Conservation (phyloP, 169 alveolate species). For the Plasmodium inui region DNA sequence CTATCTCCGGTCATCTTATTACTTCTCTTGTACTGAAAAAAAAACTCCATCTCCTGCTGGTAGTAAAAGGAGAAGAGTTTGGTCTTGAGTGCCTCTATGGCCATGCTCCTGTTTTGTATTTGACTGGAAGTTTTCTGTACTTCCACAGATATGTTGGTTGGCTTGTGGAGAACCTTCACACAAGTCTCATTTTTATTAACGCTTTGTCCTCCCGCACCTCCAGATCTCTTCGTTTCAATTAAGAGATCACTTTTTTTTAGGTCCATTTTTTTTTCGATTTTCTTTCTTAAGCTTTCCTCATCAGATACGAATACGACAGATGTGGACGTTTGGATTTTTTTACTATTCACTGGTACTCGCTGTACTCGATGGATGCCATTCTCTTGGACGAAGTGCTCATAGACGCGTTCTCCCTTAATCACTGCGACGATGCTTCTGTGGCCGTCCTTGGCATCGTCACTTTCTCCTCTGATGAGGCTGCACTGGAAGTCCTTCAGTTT, state of each 20-base stretch:
- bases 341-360: constrained; percentile 92
- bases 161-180: constrained; percentile 91
- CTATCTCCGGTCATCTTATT: constrained; percentile 90
- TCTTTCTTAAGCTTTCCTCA: constrained; percentile 36
- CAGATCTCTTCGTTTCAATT: constrained; percentile 92
- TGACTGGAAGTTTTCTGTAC: constrained; percentile 77
- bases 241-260: constrained; percentile 83
- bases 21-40: constrained; percentile 16
- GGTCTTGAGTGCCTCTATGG: constrained; percentile 56
- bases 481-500: constrained; percentile 77
- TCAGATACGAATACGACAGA: constrained; percentile 91
- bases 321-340: constrained; percentile 90
- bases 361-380: constrained; percentile 91
- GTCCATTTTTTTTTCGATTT: constrained; percentile 27
- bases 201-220: constrained; percentile 97
- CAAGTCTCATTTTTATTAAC: constrained; percentile 96
- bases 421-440: constrained; percentile 84
- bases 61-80: constrained; percentile 50
- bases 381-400: constrained; percentile 79
- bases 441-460: constrained; percentile 73
- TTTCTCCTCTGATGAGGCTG: not conserved
- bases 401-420: constrained; percentile 84
- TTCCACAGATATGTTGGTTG: constrained; percentile 91
- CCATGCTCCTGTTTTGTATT: constrained; percentile 76
- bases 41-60: constrained; percentile 13